Conservation (phyloP, 2,329 filamentous ascomycete species). For the Teratosphaeria nubilosa region DNA sequence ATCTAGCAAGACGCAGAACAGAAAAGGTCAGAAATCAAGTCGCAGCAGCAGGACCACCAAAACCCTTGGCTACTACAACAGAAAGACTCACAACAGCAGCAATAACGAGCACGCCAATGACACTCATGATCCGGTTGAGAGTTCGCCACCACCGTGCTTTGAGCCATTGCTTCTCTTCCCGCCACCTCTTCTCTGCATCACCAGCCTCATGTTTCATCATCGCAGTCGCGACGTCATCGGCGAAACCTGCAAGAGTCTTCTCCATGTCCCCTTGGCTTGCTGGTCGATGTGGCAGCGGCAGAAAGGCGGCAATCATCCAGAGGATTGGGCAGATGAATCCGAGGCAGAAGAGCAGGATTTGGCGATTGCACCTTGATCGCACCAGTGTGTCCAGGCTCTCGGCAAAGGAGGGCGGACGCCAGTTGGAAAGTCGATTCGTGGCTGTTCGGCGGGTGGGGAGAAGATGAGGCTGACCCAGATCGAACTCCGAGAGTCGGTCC, state of each 20-base stretch:
- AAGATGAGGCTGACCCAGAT: constrained; percentile 18
- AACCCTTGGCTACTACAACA: background rate
- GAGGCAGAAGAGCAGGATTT: constrained; percentile 26
- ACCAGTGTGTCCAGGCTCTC: constrained; percentile 25
- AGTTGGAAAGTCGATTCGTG: constrained; percentile 16
- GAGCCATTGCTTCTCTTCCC: constrained; percentile 21
- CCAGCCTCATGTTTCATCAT: constrained; percentile 22
- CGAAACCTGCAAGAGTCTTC: constrained; percentile 11
- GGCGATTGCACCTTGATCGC: constrained; percentile 23
- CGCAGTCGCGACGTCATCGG: constrained; percentile 19
- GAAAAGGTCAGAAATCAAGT: background rate
- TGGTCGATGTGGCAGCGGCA: constrained; percentile 24
- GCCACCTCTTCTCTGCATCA: constrained; percentile 20
- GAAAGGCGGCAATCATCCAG: constrained; percentile 26
- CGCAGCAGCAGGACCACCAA: background rate
- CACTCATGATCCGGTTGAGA: constrained; percentile 29
- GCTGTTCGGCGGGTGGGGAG: constrained; percentile 15
- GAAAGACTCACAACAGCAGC: constrained; percentile 24
- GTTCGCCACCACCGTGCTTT: constrained; percentile 29
- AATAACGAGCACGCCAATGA: constrained; percentile 26
- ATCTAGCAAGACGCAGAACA: constrained; percentile 13
- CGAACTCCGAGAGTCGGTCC: constrained; percentile 19
- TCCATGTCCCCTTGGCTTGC: constrained; percentile 12
- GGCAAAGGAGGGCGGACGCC: constrained; percentile 26
- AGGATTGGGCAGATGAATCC: constrained; percentile 27